A percentile compares a stretch with the other conserved stretches of the same genome.
These are phyloP conservation scores for Ploettnerulaceae sp. DNA, from an alignment of 2,329 filamentous ascomycete genomes.

Conservation along the genomic window DNA sequence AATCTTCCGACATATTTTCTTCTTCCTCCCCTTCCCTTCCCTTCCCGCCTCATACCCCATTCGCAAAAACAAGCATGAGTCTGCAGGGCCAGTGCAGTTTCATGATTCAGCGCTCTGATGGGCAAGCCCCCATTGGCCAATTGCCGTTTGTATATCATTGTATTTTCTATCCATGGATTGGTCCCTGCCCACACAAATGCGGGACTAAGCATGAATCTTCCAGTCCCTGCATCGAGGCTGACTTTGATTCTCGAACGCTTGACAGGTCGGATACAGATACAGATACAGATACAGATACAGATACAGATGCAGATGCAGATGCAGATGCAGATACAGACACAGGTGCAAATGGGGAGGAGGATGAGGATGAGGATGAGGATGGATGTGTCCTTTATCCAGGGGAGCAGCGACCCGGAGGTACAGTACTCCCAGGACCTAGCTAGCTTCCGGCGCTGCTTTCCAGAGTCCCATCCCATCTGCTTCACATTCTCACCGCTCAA, in stretches of 20 bases:
- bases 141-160: constrained; percentile 29
- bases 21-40: constrained; percentile 6
- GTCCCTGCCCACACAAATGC: constrained; percentile 3
- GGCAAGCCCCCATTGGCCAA: constrained; percentile 25
- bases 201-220: constrained; percentile 23
- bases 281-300: constrained; percentile 4
- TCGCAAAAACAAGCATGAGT: constrained; percentile 13
- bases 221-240: constrained; percentile 20
- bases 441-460: constrained; percentile 2
- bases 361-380: too few relatives aligned
- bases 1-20: constrained; percentile 4
- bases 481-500: constrained; percentile 32
- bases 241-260: constrained; percentile 23
- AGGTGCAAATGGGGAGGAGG: too few relatives aligned
- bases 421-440: constrained; percentile 12
- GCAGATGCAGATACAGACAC: too few relatives aligned
- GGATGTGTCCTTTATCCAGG: too few relatives aligned
- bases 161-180: constrained; percentile 16
- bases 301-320: not conserved
- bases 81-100: constrained; percentile 10
- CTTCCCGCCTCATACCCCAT: not conserved
- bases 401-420: too few relatives aligned
- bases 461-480: constrained; percentile 2
- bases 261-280: constrained; percentile 13
- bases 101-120: constrained; percentile 17